Evolutionary conservation across 2,329 filamentous ascomycete species (phyloP).

Genomic region (Apiospora marii): DNA sequence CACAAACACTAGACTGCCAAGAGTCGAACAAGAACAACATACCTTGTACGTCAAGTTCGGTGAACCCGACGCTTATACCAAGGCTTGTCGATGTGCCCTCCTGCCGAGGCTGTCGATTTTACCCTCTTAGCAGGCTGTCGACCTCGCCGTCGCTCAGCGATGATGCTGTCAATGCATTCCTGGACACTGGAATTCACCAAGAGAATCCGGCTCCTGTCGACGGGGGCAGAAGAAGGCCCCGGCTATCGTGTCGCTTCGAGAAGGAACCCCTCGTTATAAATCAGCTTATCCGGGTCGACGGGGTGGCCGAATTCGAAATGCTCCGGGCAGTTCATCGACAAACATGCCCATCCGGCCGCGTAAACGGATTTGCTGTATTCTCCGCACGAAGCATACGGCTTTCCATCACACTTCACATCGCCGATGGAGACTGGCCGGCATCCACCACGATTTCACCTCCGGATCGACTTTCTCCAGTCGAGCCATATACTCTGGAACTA

Average conservation of each 20-base stretch:
- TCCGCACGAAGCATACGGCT: constrained; percentile 51
- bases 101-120: too few relatives aligned
- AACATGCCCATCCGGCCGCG: constrained; percentile 41
- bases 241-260: constrained; percentile 56
- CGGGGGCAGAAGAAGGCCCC: constrained; percentile 42
- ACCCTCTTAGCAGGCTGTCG: too few relatives aligned
- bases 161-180: too few relatives aligned
- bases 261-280: constrained; percentile 66
- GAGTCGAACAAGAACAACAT: too few relatives aligned
- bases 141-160: too few relatives aligned
- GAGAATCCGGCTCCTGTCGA: too few relatives aligned
- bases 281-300: constrained; percentile 42
- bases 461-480: constrained; percentile 71
- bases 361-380: constrained; percentile 47
- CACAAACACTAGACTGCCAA: too few relatives aligned
- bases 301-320: constrained; percentile 56
- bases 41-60: too few relatives aligned
- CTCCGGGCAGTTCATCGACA: constrained; percentile 48
- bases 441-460: constrained; percentile 65
- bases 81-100: too few relatives aligned
- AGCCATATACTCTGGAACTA: constrained; percentile 55
- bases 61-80: too few relatives aligned
- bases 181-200: too few relatives aligned
- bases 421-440: constrained; percentile 44
- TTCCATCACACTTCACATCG: constrained; percentile 36